These are phyloP conservation scores for Rhodotorula sp. DNA, from an alignment of 1,284 basidiomycete genomes.

Conservation along the genomic window DNA sequence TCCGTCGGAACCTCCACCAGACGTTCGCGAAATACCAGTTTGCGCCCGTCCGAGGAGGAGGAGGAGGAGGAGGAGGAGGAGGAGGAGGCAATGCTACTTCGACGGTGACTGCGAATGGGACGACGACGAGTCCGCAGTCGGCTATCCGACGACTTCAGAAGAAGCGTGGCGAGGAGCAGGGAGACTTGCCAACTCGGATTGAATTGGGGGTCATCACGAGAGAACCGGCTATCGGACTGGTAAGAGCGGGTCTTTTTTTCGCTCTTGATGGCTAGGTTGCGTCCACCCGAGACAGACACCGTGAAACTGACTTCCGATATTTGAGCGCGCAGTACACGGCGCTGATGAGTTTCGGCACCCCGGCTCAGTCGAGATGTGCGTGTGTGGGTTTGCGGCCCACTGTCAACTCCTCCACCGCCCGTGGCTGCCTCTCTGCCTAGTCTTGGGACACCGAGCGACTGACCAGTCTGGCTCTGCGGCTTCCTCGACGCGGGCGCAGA, in stretches of 20 bases:
- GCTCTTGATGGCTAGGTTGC: no score
- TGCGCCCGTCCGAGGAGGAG: not conserved
- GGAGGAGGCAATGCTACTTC: not conserved
- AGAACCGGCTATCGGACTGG: not conserved
- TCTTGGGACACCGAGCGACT: no score
- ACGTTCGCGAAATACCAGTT: slow-evolving; percentile 8
- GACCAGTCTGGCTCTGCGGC: no score
- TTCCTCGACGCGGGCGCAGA: not conserved
- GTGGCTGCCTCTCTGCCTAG: no score
- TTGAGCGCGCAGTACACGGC: not conserved
- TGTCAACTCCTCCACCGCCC: no score
- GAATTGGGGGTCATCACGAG: not conserved
- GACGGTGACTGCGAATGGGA: no score
- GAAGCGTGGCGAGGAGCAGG: not conserved
- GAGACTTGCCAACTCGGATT: not conserved
- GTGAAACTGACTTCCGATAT: no score
- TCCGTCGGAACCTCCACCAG: not conserved
- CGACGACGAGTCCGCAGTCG: no score
- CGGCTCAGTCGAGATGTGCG: not conserved
- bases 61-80: no score
- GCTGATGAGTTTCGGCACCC: not conserved
- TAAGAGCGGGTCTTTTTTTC: not conserved
- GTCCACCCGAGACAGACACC: no score
- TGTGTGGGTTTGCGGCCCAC: no score
- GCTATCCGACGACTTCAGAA: not conserved